phyloP scores from a whole-genome alignment of 495 filamentous ascomycete species.

The Astrothelium macrocarpum region DNA sequence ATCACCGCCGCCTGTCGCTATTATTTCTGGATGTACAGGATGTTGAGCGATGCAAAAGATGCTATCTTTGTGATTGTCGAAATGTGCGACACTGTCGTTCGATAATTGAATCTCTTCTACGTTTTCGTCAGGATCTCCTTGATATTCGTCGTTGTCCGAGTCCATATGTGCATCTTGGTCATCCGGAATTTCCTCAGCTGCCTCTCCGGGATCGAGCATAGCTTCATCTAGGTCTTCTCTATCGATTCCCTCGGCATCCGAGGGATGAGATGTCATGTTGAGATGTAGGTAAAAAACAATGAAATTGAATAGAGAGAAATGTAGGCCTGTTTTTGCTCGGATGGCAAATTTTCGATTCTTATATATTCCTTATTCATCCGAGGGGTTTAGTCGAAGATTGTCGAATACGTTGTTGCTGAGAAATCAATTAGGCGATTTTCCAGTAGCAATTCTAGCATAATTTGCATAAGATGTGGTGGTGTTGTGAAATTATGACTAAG shows the following conservation, averaged over 20 bases:
- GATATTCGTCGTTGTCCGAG: constrained; percentile 52
- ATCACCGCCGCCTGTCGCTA: constrained; percentile 79
- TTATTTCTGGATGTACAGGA: constrained; percentile 62
- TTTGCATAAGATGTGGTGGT: background rate
- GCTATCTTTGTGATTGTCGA: constrained; percentile 76
- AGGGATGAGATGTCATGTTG: background rate
- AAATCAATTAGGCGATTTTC: background rate
- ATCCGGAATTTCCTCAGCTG: constrained; percentile 31
- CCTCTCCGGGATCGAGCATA: constrained; percentile 33
- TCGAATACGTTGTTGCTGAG: background rate
- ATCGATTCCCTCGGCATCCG: background rate
- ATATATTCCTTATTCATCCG: too few relatives aligned
- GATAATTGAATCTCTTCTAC: constrained; percentile 63
- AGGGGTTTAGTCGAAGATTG: too few relatives aligned
- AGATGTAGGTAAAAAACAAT: background rate
- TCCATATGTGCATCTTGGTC: constrained; percentile 41
- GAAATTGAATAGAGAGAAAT: background rate
- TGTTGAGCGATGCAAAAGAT: constrained; percentile 93
- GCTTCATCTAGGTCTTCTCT: constrained; percentile 29
- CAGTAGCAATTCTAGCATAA: background rate
- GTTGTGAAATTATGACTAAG: background rate
- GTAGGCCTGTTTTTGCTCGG: background rate
- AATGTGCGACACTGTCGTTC: constrained; percentile 88
- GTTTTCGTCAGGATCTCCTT: constrained; percentile 23
- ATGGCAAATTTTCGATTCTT: too few relatives aligned